Evolutionary conservation across 768 basidiomycete genomes (phyloP).

Genomic region (Xanthoconium stramineum): DNA sequence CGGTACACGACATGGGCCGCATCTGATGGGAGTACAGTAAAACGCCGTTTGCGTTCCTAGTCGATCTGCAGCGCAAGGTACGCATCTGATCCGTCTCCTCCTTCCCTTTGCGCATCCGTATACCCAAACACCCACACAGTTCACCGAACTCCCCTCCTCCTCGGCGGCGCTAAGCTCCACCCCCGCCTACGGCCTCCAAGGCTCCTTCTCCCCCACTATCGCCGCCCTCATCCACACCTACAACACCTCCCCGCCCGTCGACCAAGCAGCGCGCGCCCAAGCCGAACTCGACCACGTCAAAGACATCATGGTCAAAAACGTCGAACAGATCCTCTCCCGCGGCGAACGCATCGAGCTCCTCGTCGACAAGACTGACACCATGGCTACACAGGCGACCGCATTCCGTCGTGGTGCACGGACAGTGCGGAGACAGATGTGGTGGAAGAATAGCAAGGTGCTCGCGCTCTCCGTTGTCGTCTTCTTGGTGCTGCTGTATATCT

Average conservation of each 20-base stretch:
- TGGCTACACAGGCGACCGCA: slow-evolving; percentile 91
- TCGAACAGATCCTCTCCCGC: slow-evolving; percentile 90
- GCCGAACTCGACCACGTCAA: slow-evolving; percentile 87
- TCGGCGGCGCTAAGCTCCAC: slow-evolving; percentile 43
- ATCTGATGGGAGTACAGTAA: slow-evolving; percentile 44
- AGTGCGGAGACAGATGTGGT: slow-evolving; percentile 87
- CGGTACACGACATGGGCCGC: not conserved
- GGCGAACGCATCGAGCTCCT: slow-evolving; percentile 95
- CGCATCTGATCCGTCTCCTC: not conserved
- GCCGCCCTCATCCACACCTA: slow-evolving; percentile 80
- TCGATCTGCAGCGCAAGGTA: slow-evolving; percentile 80
- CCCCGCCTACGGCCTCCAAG: slow-evolving; percentile 67
- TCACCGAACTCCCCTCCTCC: slow-evolving; percentile 61
- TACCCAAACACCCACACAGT: slow-evolving; percentile 35
- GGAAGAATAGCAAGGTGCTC: slow-evolving; percentile 73
- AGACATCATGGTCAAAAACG: slow-evolving; percentile 98
- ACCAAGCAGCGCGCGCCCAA: slow-evolving; percentile 89
- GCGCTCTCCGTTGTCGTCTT: slow-evolving; percentile 69
- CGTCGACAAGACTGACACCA: slow-evolving; percentile 94
- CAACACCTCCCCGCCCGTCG: slow-evolving; percentile 82
- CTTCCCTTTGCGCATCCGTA: not conserved
- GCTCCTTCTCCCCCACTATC: slow-evolving; percentile 66
- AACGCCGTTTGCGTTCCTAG: slow-evolving; percentile 92
- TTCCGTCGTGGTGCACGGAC: slow-evolving; percentile 86
- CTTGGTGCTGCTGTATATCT: slow-evolving; percentile 72